phyloP scores from a whole-genome alignment of 2,329 filamentous ascomycete genomes.

The Aspergillus uvarum region DNA sequence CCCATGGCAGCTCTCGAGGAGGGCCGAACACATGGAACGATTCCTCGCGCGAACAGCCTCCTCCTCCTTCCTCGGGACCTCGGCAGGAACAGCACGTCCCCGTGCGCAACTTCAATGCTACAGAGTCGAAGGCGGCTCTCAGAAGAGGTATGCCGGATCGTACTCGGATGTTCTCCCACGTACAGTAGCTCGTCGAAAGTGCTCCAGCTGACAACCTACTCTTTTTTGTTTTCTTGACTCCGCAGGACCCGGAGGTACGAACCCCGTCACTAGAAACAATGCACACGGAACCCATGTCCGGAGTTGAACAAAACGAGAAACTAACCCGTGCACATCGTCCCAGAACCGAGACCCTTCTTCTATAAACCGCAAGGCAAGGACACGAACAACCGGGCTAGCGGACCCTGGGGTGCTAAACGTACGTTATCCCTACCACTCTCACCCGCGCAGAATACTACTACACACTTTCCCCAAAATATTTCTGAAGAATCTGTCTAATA shows the following conservation, averaged over 20 bases:
- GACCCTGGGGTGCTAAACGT: conserved; percentile 49
- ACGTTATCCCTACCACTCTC: conserved; percentile 19
- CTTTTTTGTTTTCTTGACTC: background rate
- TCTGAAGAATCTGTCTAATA: no score
- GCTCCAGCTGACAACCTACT: background rate
- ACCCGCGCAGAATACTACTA: background rate
- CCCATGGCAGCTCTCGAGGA: conserved; percentile 33
- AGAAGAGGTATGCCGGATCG: conserved; percentile 35
- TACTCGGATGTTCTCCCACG: background rate
- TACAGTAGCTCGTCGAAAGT: background rate
- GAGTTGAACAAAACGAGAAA: conserved; percentile 3
- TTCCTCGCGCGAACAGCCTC: conserved; percentile 21
- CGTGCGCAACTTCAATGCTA: conserved; percentile 46
- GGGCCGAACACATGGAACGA: conserved; percentile 32
- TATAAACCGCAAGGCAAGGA: conserved; percentile 44
- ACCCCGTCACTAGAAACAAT: background rate
- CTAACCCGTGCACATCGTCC: background rate
- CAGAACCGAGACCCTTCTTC: conserved; percentile 35
- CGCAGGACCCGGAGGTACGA: conserved; percentile 34
- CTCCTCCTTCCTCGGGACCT: conserved; percentile 10
- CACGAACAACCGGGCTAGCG: conserved; percentile 35
- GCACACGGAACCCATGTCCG: background rate
- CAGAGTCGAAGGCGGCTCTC: conserved; percentile 43
- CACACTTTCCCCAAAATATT: no score
- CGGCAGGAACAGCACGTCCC: conserved; percentile 43